Base-by-base conservation (phyloP, 306 rosid species). In the Lagenaria siceraria region DNA sequence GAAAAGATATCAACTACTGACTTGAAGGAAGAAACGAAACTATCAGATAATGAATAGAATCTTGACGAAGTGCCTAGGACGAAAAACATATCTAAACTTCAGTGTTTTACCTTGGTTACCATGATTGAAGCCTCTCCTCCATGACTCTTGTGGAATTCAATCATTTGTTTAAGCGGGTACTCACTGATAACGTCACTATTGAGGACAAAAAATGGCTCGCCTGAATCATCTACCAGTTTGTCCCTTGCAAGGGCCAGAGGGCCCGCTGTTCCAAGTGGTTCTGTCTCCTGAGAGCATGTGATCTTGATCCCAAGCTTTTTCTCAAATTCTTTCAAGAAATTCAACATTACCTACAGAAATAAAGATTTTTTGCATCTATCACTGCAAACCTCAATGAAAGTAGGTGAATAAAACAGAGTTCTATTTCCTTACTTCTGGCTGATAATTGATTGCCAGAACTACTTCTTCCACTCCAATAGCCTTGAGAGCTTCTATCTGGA, bases 211-310 rank as follows among this genome's bases (percentile, higher is more conserved):
- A 96, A 96, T 36, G 99, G 99, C 77, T 92, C 92, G 8, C 98
- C 96, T 49, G 96, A 89, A 19, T 78, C 80, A 66, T 96, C 98
- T 42, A 88, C 69, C 79, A 96, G 93, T 85, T 96, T 92, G 84
- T 90, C 98, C 84, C 99, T 89, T 29, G 99, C 99, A 84, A 96
- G 99, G 69, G 99, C 99, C 80, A 96, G 87, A 74, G 99, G 98
- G 55, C 99, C 98, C 43, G 98, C 99, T 72, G 99, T 96, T 69
- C 99, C 99, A 6, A 96, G 84, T 69, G 99, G 99, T 72, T 96
- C 99, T 7, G 99, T 96, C 91, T 96, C 99, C 83, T 92, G 99
- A 7, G 99, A 96, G 84, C 99, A 96, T 10, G 98, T 92, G 86
- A 96, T 96, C 91, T 88, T 96, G 84, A 96, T 92, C 38, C 86